Evolutionary conservation across 164 flowering plant genomes (phyloP), one percentile per base, ranked within the genome.

Genomic region (Paratinospora sagittata): DNA sequence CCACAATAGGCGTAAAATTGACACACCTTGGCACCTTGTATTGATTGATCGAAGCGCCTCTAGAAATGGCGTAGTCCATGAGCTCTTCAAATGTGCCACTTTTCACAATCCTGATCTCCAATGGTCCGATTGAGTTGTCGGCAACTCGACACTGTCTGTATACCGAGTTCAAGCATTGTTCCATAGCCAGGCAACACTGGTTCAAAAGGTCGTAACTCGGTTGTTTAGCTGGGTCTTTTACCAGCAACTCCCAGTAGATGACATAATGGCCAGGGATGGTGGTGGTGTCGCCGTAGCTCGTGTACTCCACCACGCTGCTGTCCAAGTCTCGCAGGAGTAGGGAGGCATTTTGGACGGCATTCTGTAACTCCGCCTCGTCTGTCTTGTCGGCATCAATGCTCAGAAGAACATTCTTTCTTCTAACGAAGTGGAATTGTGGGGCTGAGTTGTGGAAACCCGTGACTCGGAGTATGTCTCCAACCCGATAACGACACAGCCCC

Each of bases 21-120:
- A 91, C 92, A 63, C 97, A 91, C 76, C 97, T 80, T 0, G 97
- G 93, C 11, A 77, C 89, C 78, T 91, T 91, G 79, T 86, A 91
- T 71, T 91, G 97, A 71, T 91, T 89, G 16, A 89, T 89, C 0
- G 97, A 91, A 0, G 93, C 93, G 7, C 97, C 97, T 34, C 89
- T 77, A 0, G 92, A 86, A 3, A 91, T 88, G 4, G 97, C 93
- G 27, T 89, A 88, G 76, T 91, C 97, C 97, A 91, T 91, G 1
- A 91, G 79, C 76, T 89, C 92, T 70, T 91, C 97, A 73, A 89
- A 89, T 11, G 97, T 88, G 0, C 97, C 97, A 11, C 58, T 78
- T 70, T 78, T 83, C 69, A 89, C 93, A 1, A 89, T 83, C 72
- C 90, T 75, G 17, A 88, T 90, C 81, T 90, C 96, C 67, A 90